Evolutionary conservation across 2,329 filamentous ascomycete species (phyloP).

Genomic region (Clonostachys rhizophaga): DNA sequence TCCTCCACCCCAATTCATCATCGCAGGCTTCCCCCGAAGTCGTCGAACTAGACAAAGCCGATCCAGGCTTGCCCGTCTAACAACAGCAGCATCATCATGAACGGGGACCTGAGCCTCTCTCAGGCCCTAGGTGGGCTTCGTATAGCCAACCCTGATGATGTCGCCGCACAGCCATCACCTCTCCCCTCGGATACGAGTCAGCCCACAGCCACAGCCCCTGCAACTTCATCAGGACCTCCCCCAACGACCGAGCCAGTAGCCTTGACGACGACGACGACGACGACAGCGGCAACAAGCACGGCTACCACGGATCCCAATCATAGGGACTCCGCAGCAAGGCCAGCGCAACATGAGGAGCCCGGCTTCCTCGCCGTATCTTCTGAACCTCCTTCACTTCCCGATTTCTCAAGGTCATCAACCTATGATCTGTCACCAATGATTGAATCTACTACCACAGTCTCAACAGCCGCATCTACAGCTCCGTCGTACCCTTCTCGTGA

Average conservation of each 20-base stretch:
- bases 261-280: conserved; percentile 3
- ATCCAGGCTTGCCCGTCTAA: no score
- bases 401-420: conserved; percentile 37
- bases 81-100: conserved; percentile 55
- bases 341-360: no score
- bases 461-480: not conserved
- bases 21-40: no score
- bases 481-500: conserved; percentile 54
- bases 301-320: no score
- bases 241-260: conserved; percentile 1
- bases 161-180: conserved; percentile 26
- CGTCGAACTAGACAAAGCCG: no score
- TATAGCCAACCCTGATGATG: conserved; percentile 93
- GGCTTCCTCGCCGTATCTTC: not conserved
- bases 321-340: no score
- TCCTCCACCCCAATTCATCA: no score
- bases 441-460: not conserved
- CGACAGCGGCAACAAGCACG: no score
- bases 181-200: conserved; percentile 12
- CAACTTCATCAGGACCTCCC: conserved; percentile 3
- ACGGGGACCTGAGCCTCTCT: conserved; percentile 87
- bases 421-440: conserved; percentile 38
- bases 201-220: conserved; percentile 1
- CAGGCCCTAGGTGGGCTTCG: conserved; percentile 89
- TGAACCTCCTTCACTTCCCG: conserved; percentile 7